Evolutionary conservation across 192 early-diverging fungal species (phyloP), one percentile per base, ranked within the genome.

Genomic region (Geranomyces michiganensis): DNA sequence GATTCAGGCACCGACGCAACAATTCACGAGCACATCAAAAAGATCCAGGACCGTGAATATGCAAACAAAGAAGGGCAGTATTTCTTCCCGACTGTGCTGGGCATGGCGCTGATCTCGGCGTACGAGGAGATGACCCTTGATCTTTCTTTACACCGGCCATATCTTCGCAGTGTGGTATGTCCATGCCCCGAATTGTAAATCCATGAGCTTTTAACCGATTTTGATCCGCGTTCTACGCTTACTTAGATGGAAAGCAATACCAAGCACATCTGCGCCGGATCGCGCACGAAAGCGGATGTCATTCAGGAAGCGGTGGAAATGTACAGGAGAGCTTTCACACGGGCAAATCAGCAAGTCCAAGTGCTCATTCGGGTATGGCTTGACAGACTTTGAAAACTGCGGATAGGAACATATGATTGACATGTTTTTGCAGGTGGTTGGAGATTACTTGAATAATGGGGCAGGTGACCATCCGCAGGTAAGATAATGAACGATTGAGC

Each of bases 1-100:
- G n/a, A 49, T 27, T 8, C 64, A 91, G 90, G 95, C 15, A 99
- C 97, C 7, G 97, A 99, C 76, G 96, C 97, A 0, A 99, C 96
- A 0, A 97, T 98, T 32, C 90, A 90, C 9, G 92, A 96, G 36
- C 96, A 98, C 63, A 99, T 99, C 72, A 93, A 94, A 71, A 98
- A 89, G 56, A 92, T 99, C 36, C 86, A 90, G 13, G 90, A 92
- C 1, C 88, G 97, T 14, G 87, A 96, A 44, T 99, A 99, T 75
- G 89, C 85, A 3, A 83, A 88, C 53, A 91, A 95, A 58, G 81
- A 84, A 22, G 82, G 80, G 14, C 43, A 69, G 22, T 73, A 73
- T 59, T 81, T 89, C 43, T 62, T 61, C 19, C 97, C 97, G 0
- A 93, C 94, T 19, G 90, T 88, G 0, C 80, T 97, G 19, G 96